A percentile compares a stretch with the other conserved stretches of the same genome.
These are phyloP conservation scores for Phialophora expanda DNA, from an alignment of 2,329 filamentous ascomycete species.

Conservation along the genomic window DNA sequence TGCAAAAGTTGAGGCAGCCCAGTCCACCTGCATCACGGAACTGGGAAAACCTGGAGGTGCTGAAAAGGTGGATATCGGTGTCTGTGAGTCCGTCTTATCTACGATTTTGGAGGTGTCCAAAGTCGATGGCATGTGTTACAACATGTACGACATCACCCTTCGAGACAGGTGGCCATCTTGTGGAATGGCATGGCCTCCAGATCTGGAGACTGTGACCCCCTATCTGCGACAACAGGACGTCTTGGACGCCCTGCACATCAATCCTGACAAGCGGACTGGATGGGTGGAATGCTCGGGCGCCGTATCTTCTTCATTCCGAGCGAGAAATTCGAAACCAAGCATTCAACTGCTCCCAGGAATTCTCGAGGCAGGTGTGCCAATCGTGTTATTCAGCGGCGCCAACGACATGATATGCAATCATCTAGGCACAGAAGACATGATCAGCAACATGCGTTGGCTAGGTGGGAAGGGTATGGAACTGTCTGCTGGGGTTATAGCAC, in stretches of 20 bases:
- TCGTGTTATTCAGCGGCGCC: constrained; percentile 89
- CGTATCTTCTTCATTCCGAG: constrained; percentile 74
- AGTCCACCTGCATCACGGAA: constrained; percentile 68
- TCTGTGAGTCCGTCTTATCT: constrained; percentile 79
- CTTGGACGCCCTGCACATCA: constrained; percentile 77
- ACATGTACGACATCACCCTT: constrained; percentile 97
- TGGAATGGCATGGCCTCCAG: constrained; percentile 97
- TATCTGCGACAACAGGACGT: constrained; percentile 88
- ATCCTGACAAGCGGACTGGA: constrained; percentile 77
- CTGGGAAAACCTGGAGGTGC: constrained; percentile 64
- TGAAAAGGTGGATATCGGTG: constrained; percentile 67
- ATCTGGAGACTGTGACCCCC: constrained; percentile 75
- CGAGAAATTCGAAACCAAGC: constrained; percentile 73
- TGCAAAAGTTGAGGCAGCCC: constrained; percentile 69
- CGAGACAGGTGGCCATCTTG: constrained; percentile 80
- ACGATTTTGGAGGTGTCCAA: constrained; percentile 71
- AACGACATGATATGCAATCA: constrained; percentile 98
- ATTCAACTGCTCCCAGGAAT: constrained; percentile 77
- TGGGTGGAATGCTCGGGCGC: constrained; percentile 89
- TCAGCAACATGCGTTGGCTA: constrained; percentile 89
- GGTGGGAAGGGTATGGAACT: constrained; percentile 89
- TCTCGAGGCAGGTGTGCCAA: constrained; percentile 71
- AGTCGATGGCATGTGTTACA: constrained; percentile 70
- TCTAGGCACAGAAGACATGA: constrained; percentile 87
- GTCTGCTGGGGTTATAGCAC: constrained; percentile 84